Evolutionary conservation across 2,329 filamentous ascomycete genomes (phyloP).

Genomic region (Nigrograna mackinnonii): DNA sequence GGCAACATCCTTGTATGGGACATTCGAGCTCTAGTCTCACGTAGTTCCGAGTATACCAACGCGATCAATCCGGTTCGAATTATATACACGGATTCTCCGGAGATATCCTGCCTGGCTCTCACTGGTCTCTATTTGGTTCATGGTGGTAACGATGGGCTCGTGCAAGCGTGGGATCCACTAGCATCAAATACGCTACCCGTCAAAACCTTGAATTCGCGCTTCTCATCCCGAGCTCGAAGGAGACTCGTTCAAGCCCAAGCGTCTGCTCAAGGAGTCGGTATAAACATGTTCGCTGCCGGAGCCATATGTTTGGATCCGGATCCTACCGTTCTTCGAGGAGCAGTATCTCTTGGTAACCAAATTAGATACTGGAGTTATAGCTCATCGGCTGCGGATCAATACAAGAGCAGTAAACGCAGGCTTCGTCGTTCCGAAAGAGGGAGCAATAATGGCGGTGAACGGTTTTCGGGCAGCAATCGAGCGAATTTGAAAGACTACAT

Average conservation of each 20-base stretch:
- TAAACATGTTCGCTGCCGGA: conserved; percentile 79
- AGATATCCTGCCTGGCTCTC: conserved; percentile 80
- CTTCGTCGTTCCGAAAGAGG: conserved; percentile 70
- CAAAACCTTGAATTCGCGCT: conserved; percentile 83
- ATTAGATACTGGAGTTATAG: conserved; percentile 94
- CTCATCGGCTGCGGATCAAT: conserved; percentile 73
- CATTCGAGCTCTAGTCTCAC: conserved; percentile 67
- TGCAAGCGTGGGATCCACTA: conserved; percentile 96
- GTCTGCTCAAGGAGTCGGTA: conserved; percentile 68
- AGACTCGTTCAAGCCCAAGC: conserved; percentile 69
- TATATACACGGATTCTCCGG: conserved; percentile 88
- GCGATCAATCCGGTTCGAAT: conserved; percentile 72
- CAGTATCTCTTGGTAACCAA: conserved; percentile 84
- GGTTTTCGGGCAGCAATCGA: conserved; percentile 65
- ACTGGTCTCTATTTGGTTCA: conserved; percentile 88
- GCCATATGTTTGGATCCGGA: conserved; percentile 88
- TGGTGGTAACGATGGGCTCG: conserved; percentile 91
- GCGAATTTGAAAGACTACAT: conserved; percentile 81
- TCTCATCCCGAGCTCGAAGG: conserved; percentile 80
- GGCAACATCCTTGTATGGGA: conserved; percentile 87
- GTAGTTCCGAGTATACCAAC: conserved; percentile 58
- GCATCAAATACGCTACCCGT: conserved; percentile 78
- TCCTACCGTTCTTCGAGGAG: conserved; percentile 79
- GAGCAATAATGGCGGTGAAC: conserved; percentile 61
- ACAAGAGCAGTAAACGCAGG: conserved; percentile 77